phyloP scores from a whole-genome alignment of 2,329 filamentous ascomycete species.

The Chlorencoelia australis region DNA sequence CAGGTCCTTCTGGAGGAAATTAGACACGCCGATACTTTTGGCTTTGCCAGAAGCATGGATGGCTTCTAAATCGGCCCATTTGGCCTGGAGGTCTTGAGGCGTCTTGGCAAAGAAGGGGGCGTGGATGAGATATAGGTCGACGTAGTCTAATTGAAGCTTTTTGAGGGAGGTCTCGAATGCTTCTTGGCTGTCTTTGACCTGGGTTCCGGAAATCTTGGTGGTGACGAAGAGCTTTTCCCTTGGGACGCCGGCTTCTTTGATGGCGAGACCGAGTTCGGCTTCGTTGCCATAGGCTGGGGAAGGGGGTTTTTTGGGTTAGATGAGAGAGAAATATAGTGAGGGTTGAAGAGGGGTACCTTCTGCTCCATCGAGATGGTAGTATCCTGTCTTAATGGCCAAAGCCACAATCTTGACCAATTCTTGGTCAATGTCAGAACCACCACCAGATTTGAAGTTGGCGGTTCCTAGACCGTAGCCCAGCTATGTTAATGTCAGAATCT shows the following conservation, averaged over 20 bases:
- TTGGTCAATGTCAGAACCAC: slow-evolving; percentile 37
- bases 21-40: slow-evolving; percentile 67
- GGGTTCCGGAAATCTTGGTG: slow-evolving; percentile 42
- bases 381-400: slow-evolving; percentile 58
- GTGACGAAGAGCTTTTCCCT: slow-evolving; percentile 60
- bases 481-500: slow-evolving; percentile 42
- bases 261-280: slow-evolving; percentile 59
- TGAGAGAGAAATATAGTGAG: neutral
- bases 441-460: slow-evolving; percentile 46
- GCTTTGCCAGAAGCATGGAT: slow-evolving; percentile 58
- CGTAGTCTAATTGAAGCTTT: slow-evolving; percentile 58
- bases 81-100: slow-evolving; percentile 42
- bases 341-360: slow-evolving; percentile 39
- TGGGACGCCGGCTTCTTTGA: slow-evolving; percentile 55
- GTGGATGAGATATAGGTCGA: slow-evolving; percentile 62
- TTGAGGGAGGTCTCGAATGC: slow-evolving; percentile 45
- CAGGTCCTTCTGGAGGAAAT: slow-evolving; percentile 51
- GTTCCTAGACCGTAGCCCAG: slow-evolving; percentile 66
- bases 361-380: slow-evolving; percentile 64
- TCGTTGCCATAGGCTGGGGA: slow-evolving; percentile 51
- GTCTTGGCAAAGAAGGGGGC: slow-evolving; percentile 42
- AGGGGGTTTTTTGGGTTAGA: slow-evolving; percentile 1
- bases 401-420: slow-evolving; percentile 41
- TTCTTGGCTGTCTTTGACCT: slow-evolving; percentile 29
- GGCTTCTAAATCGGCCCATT: slow-evolving; percentile 52